Percentiles rank a stretch among this genome's conserved stretches.
phyloP scores from a whole-genome alignment of 164 flowering plant species.

The Cinnamomum micranthum region DNA sequence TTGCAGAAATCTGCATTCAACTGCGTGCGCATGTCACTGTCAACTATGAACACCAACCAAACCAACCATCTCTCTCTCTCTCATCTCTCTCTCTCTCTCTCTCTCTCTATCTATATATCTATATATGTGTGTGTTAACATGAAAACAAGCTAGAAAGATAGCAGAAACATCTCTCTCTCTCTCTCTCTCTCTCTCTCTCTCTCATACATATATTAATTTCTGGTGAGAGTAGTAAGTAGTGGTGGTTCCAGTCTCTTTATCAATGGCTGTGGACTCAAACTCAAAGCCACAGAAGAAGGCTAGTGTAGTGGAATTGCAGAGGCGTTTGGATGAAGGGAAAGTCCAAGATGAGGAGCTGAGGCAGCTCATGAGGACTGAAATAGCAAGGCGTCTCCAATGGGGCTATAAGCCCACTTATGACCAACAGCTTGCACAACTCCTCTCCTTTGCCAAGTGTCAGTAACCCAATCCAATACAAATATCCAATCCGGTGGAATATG shows the following conservation, averaged over 20 bases:
- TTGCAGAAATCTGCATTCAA: too few relatives aligned
- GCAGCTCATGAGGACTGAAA: constrained; percentile 6
- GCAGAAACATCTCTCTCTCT: too few relatives aligned
- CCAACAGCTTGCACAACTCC: constrained; percentile 11
- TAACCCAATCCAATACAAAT: neutral
- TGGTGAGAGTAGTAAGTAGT: too few relatives aligned
- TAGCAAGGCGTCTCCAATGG: constrained; percentile 15
- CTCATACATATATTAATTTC: neutral
- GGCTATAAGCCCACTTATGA: constrained; percentile 15
- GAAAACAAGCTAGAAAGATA: too few relatives aligned
- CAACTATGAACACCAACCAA: too few relatives aligned
- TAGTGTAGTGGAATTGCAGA: constrained; percentile 5
- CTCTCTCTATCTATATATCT: too few relatives aligned
- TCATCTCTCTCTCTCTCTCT: too few relatives aligned
- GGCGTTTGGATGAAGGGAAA: neutral
- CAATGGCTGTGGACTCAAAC: neutral
- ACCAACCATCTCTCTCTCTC: too few relatives aligned
- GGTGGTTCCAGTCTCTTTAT: neutral
- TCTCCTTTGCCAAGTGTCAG: constrained; percentile 7
- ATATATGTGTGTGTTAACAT: too few relatives aligned
- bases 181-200: constrained; percentile 1
- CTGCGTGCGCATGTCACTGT: too few relatives aligned
- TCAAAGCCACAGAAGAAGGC: neutral
- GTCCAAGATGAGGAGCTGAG: constrained; percentile 8
- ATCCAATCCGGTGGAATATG: too few relatives aligned